phyloP scores from a whole-genome alignment of 2,329 filamentous ascomycete species.

The Paracorniculantispora psalliotae region DNA sequence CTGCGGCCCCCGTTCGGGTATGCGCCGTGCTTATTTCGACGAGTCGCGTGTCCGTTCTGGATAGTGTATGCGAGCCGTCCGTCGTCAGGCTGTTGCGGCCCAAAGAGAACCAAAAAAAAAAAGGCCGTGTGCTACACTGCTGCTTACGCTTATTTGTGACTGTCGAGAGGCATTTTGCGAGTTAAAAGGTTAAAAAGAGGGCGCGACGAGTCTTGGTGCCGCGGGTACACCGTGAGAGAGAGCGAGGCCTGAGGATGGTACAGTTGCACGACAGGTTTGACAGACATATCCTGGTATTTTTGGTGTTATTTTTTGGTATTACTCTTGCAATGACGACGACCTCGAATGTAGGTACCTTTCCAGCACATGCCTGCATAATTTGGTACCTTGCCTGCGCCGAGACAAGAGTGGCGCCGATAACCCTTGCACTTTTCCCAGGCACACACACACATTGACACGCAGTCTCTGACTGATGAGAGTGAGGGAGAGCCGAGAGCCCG shows the following conservation, averaged over 20 bases:
- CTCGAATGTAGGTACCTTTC: too few relatives aligned
- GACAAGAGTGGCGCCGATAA: neutral
- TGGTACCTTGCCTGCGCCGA: neutral
- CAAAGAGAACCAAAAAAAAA: neutral
- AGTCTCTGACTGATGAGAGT: too few relatives aligned
- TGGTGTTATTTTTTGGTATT: neutral
- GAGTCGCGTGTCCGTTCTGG: neutral
- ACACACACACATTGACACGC: too few relatives aligned
- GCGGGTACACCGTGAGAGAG: too few relatives aligned
- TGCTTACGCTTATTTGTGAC: neutral
- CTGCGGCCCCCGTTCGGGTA: neutral
- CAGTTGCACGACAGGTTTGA: too few relatives aligned
- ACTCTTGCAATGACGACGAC: neutral
- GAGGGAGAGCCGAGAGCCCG: too few relatives aligned
- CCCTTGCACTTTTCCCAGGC: neutral
- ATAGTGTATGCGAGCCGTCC: neutral
- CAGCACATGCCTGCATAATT: neutral
- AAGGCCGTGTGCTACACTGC: neutral
- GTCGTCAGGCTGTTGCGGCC: slow-evolving; percentile 3
- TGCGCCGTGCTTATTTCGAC: neutral
- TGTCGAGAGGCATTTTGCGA: neutral
- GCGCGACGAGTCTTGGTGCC: too few relatives aligned
- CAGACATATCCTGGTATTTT: too few relatives aligned
- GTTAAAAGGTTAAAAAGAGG: neutral
- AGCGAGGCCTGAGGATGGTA: too few relatives aligned